These are phyloP conservation scores for Patellifolia procumbens DNA, from an alignment of 179 eudicot species.

Conservation along the genomic window DNA sequence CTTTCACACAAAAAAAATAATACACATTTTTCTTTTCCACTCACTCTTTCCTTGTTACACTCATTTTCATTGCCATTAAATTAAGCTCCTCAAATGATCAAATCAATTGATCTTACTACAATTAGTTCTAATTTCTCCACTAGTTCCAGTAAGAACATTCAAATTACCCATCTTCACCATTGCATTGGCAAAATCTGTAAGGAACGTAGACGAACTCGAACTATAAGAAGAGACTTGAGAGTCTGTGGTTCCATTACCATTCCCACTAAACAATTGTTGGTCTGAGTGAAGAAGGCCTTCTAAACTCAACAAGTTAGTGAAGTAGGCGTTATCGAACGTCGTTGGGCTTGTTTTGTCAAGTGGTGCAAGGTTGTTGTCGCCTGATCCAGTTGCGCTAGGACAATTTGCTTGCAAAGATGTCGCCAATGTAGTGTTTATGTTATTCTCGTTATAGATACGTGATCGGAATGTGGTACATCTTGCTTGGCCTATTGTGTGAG, in stretches of 20 bases:
- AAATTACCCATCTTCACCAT: constrained; percentile 71
- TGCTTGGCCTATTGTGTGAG: constrained; percentile 77
- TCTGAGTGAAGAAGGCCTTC: constrained; percentile 63
- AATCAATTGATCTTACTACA: constrained; percentile 38
- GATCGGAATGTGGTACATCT: constrained; percentile 51
- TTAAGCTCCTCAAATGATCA: no score
- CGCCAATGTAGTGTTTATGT: constrained; percentile 56
- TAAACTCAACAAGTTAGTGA: constrained; percentile 35
- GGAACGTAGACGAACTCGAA: constrained; percentile 43
- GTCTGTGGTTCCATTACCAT: constrained; percentile 56
- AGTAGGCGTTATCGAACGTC: constrained; percentile 54
- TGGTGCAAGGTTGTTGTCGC: constrained; percentile 52
- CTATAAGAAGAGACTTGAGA: constrained; percentile 46
- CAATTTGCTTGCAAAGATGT: constrained; percentile 44
- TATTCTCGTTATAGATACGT: constrained; percentile 52
- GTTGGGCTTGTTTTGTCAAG: constrained; percentile 50
- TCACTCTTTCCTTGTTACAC: background rate
- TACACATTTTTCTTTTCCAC: background rate
- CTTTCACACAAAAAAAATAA: no score
- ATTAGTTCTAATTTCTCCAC: constrained; percentile 59
- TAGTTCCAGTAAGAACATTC: constrained; percentile 60
- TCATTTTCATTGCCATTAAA: background rate
- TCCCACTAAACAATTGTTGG: constrained; percentile 47
- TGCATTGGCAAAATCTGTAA: constrained; percentile 54
- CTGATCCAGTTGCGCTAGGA: constrained; percentile 52